Base-by-base conservation (phyloP, 139 green algal genomes). In the Astrephomene gubernaculifera region DNA sequence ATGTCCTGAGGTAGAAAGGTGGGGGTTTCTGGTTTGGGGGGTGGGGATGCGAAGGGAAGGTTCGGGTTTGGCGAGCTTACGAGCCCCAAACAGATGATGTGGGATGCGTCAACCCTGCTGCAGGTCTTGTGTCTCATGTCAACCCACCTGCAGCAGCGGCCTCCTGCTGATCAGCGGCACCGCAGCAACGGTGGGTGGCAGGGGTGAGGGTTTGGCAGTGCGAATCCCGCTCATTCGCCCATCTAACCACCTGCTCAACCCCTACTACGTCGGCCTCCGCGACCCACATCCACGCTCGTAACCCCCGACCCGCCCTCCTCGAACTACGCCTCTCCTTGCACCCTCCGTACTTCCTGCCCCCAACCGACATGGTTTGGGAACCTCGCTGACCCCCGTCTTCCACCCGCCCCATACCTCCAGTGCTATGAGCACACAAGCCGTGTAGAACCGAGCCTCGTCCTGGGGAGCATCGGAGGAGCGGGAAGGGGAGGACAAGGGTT, bases 371-470 rank as follows among this genome's bases (percentile, higher is more conserved):
- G n/a, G n/a, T n/a, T n/a, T n/a, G n/a, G n/a, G n/a, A n/a, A n/a
- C n/a, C n/a, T n/a, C n/a, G n/a, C n/a, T n/a, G n/a, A n/a, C n/a
- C n/a, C n/a, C n/a, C n/a, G n/a, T 4, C 39, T 6, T 9, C 70
- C 17, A 22, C 5, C 31, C 5, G 0, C 2, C 4, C 21, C 75
- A 4, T 24, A 84, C 78, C 78, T 98, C 95, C 29, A 99, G 90
- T 0, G 95, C 96, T 31, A 98, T 80, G 43, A 98, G 95, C 1
- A 91, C 94, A 86, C 96, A 90, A 7, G 94, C 96, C 17, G 94
- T 89, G 86, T 98, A 99, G 87, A 98, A 98, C n/a, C 93, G 90
- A 1, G 95, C 94, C 90, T 98, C 96, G 31, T 95, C 86, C 87
- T 98, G 94, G 43, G 29, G 29, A 57, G 49, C 12, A 17, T 12